These are phyloP conservation scores for Handroanthus guayacan DNA, from an alignment of 257 asterid genomes.

Conservation along the genomic window DNA sequence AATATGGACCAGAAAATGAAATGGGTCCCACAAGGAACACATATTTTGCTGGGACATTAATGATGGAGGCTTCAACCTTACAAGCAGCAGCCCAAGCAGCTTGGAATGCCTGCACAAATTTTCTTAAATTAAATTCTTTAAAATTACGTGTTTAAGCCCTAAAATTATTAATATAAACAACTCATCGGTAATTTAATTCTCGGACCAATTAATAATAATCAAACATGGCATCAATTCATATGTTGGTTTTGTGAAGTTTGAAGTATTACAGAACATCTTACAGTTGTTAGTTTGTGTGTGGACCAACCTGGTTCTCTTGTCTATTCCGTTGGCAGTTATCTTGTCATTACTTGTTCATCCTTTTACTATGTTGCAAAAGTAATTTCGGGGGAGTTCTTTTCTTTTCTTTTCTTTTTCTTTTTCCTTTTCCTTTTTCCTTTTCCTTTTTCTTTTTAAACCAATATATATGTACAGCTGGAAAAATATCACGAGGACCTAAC, in stretches of 20 bases:
- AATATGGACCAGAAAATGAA: constrained; percentile 91
- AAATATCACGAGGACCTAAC: constrained; percentile 42
- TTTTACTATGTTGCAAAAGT: constrained; percentile 3
- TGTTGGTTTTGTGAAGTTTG: constrained; percentile 21
- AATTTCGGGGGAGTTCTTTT: neutral
- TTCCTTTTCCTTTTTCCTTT: neutral
- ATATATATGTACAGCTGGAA: constrained; percentile 32
- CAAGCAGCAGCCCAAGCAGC: constrained; percentile 95
- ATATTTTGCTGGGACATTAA: constrained; percentile 67
- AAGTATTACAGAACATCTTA: constrained; percentile 30
- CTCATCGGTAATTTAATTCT: constrained; percentile 1
- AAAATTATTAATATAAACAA: neutral
- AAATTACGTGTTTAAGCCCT: neutral
- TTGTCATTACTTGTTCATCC: constrained; percentile 36
- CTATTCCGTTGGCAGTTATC: constrained; percentile 45
- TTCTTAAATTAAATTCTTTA: no score
- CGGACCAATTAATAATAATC: constrained; percentile 1
- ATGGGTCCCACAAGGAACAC: constrained; percentile 84
- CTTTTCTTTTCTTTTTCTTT: neutral
- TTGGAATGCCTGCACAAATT: constrained; percentile 70
- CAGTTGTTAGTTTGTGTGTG: constrained; percentile 51
- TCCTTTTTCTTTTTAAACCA: constrained; percentile 12
- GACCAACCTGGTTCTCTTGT: constrained; percentile 50
- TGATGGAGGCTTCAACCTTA: constrained; percentile 68
- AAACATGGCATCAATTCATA: constrained; percentile 29